Evolutionary conservation across 768 basidiomycete species (phyloP).

Genomic region (Podaxis sp.): DNA sequence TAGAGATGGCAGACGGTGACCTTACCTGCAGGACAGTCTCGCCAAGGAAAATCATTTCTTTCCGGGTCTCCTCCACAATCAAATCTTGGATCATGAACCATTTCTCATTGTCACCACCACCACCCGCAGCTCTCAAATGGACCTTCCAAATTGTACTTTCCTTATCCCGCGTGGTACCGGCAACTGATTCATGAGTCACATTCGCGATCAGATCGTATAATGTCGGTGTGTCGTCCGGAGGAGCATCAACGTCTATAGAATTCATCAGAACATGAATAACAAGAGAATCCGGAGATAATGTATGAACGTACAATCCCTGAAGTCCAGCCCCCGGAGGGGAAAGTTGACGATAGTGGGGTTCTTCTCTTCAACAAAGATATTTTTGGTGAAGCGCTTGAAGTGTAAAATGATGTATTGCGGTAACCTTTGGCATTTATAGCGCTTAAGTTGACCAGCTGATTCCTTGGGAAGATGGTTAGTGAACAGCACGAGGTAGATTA

Average conservation of each 20-base stretch:
- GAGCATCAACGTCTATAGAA: slow-evolving; percentile 73
- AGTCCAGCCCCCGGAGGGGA: slow-evolving; percentile 89
- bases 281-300: slow-evolving; percentile 23
- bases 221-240: slow-evolving; percentile 56
- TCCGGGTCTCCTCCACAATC: slow-evolving; percentile 93
- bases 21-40: slow-evolving; percentile 93
- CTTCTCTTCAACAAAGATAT: slow-evolving; percentile 96
- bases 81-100: slow-evolving; percentile 98
- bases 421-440: slow-evolving; percentile 87
- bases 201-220: slow-evolving; percentile 95
- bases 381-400: slow-evolving; percentile 96
- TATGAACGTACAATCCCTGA: slow-evolving; percentile 77
- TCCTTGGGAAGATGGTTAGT: slow-evolving; percentile 50
- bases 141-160: slow-evolving; percentile 93
- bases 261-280: slow-evolving; percentile 22
- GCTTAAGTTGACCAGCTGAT: slow-evolving; percentile 77
- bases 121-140: slow-evolving; percentile 74
- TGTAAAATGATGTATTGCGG: slow-evolving; percentile 94
- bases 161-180: slow-evolving; percentile 93
- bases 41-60: slow-evolving; percentile 97
- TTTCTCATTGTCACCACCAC: slow-evolving; percentile 81
- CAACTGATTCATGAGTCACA: slow-evolving; percentile 91
- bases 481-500: background rate
- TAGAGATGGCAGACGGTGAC: slow-evolving; percentile 9
- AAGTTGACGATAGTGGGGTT: slow-evolving; percentile 99